A percentile compares a stretch with the other conserved stretches of the same genome.
Conservation (phyloP, 108 stramenopile genomes). For the Pseudonitzschia delicatissima region DNA sequence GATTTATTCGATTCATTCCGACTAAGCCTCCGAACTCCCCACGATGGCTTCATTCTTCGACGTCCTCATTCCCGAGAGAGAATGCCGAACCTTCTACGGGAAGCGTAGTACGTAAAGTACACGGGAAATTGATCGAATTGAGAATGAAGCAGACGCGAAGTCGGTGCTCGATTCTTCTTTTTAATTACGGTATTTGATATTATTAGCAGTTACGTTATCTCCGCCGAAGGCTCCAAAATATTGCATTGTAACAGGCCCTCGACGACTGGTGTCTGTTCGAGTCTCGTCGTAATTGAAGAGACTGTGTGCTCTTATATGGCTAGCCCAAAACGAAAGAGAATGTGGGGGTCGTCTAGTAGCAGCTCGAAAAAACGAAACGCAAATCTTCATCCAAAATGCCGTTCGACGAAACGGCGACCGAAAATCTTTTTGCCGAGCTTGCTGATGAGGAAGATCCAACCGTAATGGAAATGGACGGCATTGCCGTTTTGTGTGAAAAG, state of each 20-base stretch:
- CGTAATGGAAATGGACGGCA: constrained; percentile 72
- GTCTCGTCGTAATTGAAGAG: too few species aligned
- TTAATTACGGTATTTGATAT: too few species aligned
- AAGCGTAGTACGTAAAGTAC: too few species aligned
- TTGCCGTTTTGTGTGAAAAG: constrained; percentile 70
- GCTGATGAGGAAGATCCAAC: constrained; percentile 64
- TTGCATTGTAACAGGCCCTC: too few species aligned
- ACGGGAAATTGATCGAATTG: too few species aligned
- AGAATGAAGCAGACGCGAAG: too few species aligned
- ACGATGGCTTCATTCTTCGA: neutral
- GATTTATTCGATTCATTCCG: constrained; percentile 1
- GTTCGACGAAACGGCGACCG: constrained; percentile 20
- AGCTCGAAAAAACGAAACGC: constrained; percentile 13
- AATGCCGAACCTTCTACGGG: too few species aligned
- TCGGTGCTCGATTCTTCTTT: too few species aligned
- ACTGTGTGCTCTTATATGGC: constrained; percentile 19
- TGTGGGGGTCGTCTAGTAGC: constrained; percentile 27
- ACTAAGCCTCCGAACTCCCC: neutral
- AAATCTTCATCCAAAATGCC: neutral
- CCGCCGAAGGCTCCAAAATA: too few species aligned
- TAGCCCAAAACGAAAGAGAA: constrained; percentile 7
- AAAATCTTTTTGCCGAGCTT: constrained; percentile 52
- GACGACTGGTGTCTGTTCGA: too few species aligned
- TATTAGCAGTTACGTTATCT: too few species aligned
- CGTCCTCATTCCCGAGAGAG: too few species aligned